phyloP scores from a whole-genome alignment of 257 asterid species.

The Henckelia pumila region DNA sequence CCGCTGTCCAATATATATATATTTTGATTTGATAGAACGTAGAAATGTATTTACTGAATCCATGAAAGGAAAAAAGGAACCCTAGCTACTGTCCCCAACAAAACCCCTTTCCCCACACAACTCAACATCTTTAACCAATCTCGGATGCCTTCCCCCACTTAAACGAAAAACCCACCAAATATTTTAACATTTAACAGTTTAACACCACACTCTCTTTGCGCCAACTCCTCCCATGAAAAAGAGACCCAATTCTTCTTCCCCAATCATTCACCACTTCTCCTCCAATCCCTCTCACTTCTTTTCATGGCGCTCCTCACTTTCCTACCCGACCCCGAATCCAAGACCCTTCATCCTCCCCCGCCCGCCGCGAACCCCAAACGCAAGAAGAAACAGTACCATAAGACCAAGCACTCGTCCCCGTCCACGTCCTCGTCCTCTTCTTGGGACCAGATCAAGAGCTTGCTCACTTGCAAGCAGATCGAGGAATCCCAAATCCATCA shows the following conservation, averaged over 20 bases:
- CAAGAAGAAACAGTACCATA: slow-evolving; percentile 41
- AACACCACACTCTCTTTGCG: not conserved
- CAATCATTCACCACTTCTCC: slow-evolving; percentile 33
- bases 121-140: not conserved
- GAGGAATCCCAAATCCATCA: slow-evolving; percentile 57
- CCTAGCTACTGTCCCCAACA: too few relatives aligned
- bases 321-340: slow-evolving; percentile 29
- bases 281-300: slow-evolving; percentile 42
- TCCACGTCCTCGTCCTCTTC: slow-evolving; percentile 60
- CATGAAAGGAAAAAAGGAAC: too few relatives aligned
- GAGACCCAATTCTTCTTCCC: too few relatives aligned
- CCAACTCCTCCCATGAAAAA: too few relatives aligned
- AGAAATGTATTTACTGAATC: too few relatives aligned
- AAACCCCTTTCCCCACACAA: too few relatives aligned
- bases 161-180: not conserved
- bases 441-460: slow-evolving; percentile 86
- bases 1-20: too few relatives aligned
- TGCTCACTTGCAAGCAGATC: slow-evolving; percentile 72
- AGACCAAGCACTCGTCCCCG: slow-evolving; percentile 36
- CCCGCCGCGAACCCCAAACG: slow-evolving; percentile 33
- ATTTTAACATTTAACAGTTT: not conserved
- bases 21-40: too few relatives aligned
- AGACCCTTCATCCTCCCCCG: not conserved
- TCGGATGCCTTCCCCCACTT: not conserved
- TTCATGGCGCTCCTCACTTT: slow-evolving; percentile 67